Evolutionary conservation across 192 early-diverging fungal species (phyloP).

Genomic region (Allomyces arbusculus): DNA sequence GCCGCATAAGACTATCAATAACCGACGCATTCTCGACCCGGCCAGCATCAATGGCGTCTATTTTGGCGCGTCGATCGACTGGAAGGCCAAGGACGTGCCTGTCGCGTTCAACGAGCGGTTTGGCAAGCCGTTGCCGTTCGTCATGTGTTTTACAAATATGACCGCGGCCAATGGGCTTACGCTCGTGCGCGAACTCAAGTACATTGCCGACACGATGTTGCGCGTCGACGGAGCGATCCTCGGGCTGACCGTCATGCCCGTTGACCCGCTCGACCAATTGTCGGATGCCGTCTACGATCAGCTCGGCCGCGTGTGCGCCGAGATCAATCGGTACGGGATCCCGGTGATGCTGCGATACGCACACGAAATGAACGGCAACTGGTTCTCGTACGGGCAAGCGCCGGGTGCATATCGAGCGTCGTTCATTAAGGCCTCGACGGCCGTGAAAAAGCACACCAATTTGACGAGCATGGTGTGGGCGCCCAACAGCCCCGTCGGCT

Average conservation of each 20-base stretch:
- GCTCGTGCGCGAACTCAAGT: background rate
- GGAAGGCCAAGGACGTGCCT: conserved; percentile 2
- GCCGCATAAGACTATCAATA: no score
- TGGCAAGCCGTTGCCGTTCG: background rate
- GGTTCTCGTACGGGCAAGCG: conserved; percentile 3
- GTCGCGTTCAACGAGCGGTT: background rate
- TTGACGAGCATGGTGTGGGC: conserved; percentile 3
- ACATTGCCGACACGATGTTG: background rate
- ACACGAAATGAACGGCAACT: conserved; percentile 11
- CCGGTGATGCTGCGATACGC: conserved; percentile 4
- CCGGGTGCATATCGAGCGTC: background rate
- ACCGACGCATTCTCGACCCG: no score
- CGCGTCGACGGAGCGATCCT: background rate
- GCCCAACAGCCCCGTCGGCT: no score
- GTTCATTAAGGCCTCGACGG: background rate
- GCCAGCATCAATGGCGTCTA: conserved; percentile 3
- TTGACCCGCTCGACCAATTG: background rate
- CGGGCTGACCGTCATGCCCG: background rate
- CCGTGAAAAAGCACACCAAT: conserved; percentile 1
- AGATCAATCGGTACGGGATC: background rate
- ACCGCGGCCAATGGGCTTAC: no score
- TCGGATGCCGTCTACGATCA: background rate
- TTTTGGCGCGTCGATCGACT: conserved; percentile 14
- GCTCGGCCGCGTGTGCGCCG: background rate
- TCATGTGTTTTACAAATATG: no score